Base-by-base conservation (phyloP, 2,329 filamentous ascomycete species). In the Plectosphaerella plurivora region DNA sequence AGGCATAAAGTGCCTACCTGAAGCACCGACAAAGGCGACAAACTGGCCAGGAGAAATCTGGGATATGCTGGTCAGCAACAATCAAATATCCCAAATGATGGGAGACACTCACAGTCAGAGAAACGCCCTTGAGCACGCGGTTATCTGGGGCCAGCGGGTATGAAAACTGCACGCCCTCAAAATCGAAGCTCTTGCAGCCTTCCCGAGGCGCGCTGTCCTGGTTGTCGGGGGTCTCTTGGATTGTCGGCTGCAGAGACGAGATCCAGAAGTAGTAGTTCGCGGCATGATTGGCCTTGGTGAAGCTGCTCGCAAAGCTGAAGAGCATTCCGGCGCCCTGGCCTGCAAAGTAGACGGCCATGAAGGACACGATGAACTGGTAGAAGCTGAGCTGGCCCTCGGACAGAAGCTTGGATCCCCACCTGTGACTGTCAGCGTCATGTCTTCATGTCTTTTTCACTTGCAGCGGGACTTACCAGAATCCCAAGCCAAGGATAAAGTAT, bases 11-110 rank as follows among this genome's bases (percentile, higher is more conserved):
- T 4, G 15, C 37, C 7, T 39, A 44, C 81, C 81, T 0, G 77
- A 82, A 1, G 79, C 72, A 5, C 81, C 81, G 0, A 84, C 80
- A 9, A 83, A 71, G 3, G 79, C 81, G 2, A 79, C 66, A 59
- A 77, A 81, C 55, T 74, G 71, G 10, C 77, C 75, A 5, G 72
- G 69, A 28, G 64, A 54, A 48, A 80, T 73, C 49, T 66, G 15
- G 7, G 20, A 5, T 15, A 18, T 15, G 18, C 44, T 12, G 8
- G 16, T 14, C 2, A 33, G 41, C 8, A n/a, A 9, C 3, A 41
- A 5, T 18, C 14, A n/a, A 41, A 4, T 36, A 18, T 41, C 8
- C 11, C 10, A 14, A 14, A 15, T 22, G n/a, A 45, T 22, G 3
- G 22, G 16, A n/a, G 22, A 22, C 15, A 24, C 46, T 37, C 18